Evolutionary conservation across 495 filamentous ascomycete genomes (phyloP).

Genomic region (Recurvomyces mirabilis): DNA sequence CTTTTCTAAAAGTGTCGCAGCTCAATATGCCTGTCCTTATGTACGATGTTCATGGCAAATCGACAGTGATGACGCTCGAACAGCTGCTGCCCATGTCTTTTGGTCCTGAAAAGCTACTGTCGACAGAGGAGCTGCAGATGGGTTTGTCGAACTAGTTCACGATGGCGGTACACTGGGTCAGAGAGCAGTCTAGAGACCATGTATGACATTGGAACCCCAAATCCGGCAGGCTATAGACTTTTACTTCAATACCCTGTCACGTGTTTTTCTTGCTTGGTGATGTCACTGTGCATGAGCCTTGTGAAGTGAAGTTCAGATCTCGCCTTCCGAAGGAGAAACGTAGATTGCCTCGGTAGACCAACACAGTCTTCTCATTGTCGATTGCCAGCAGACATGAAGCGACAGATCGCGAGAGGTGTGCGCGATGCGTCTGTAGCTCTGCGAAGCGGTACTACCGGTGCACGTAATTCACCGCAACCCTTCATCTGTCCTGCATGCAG

Average conservation of each 20-base stretch:
- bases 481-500: conserved; percentile 1
- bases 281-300: too few species aligned
- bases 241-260: too few species aligned
- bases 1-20: conserved; percentile 29
- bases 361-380: too few species aligned
- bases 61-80: conserved; percentile 56
- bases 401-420: neutral
- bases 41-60: conserved; percentile 67
- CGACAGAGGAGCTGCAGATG: conserved; percentile 16
- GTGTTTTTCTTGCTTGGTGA: too few species aligned
- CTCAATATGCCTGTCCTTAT: conserved; percentile 70
- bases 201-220: too few species aligned
- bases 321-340: too few species aligned
- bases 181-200: too few species aligned
- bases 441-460: neutral
- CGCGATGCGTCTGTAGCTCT: neutral
- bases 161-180: too few species aligned
- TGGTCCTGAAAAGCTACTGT: conserved; percentile 23
- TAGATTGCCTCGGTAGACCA: too few species aligned
- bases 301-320: too few species aligned
- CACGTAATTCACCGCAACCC: neutral
- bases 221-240: too few species aligned
- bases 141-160: conserved; percentile 1
- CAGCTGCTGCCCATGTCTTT: conserved; percentile 26
- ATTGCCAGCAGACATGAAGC: too few species aligned